These are phyloP conservation scores for Priceomyces castillae DNA, from an alignment of 805 yeast genomes.

Conservation along the genomic window DNA sequence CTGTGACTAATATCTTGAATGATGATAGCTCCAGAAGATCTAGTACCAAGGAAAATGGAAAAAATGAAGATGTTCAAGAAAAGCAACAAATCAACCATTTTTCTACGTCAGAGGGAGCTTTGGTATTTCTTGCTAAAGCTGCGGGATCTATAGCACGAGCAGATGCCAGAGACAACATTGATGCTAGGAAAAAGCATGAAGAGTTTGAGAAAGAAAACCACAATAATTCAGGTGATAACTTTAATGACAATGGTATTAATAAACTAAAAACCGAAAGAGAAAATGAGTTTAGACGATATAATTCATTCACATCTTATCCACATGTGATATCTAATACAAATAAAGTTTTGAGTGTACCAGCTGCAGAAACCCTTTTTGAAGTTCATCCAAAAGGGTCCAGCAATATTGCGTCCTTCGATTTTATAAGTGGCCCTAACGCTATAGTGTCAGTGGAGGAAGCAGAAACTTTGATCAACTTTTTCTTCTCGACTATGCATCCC, in stretches of 20 bases:
- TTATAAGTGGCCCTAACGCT: conserved; percentile 54
- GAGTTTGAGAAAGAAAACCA: conserved; percentile 35
- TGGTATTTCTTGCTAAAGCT: conserved; percentile 71
- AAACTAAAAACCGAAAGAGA: neutral
- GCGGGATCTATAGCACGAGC: conserved; percentile 75
- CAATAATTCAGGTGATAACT: neutral
- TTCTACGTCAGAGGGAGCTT: conserved; percentile 55
- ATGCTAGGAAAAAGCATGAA: conserved; percentile 48
- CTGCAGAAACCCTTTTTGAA: conserved; percentile 36
- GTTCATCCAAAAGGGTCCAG: conserved; percentile 49
- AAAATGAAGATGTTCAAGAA: neutral
- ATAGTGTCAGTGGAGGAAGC: conserved; percentile 66
- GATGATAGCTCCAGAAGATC: neutral
- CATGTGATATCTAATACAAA: neutral
- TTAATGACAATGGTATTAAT: no score
- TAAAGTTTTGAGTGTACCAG: conserved; percentile 31
- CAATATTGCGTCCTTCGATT: conserved; percentile 57
- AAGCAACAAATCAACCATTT: conserved; percentile 23
- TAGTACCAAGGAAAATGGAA: neutral
- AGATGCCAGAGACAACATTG: conserved; percentile 60
- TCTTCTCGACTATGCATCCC: conserved; percentile 80
- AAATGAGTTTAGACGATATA: neutral
- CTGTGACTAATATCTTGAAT: conserved; percentile 16
- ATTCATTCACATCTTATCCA: neutral
- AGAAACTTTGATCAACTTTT: conserved; percentile 51